phyloP scores from a whole-genome alignment of 176 grass and related monocot species.

The Eragrostis nindensis region DNA sequence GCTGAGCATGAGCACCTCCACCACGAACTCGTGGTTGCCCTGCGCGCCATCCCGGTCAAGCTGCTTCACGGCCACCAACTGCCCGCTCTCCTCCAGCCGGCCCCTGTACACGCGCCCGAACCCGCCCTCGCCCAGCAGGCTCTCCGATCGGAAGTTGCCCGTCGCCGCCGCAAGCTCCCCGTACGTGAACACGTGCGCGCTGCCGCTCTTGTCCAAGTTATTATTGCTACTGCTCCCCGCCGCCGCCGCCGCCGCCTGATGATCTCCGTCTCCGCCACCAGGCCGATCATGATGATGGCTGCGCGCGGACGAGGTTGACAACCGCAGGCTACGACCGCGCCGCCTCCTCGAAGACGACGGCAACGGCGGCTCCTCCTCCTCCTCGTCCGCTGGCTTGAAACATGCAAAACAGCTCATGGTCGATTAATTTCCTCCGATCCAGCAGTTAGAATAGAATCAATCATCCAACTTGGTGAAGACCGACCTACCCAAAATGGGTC shows the following conservation, averaged over 20 bases:
- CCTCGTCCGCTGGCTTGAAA: conserved; percentile 41
- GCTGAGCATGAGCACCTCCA: conserved; percentile 48
- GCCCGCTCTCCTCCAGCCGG: conserved; percentile 8
- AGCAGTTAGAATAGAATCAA: too few species aligned
- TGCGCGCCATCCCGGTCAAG: conserved; percentile 38
- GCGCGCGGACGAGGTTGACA: neutral
- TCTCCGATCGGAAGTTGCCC: conserved; percentile 30
- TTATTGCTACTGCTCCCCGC: neutral
- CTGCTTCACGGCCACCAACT: conserved; percentile 42
- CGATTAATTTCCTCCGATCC: neutral
- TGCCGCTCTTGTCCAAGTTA: neutral
- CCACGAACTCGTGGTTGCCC: conserved; percentile 47
- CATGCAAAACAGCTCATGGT: conserved; percentile 48
- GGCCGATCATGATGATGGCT: neutral
- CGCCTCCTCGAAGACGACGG: conserved; percentile 8
- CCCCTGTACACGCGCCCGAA: conserved; percentile 48
- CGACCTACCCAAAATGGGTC: neutral
- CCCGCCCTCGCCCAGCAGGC: conserved; percentile 49
- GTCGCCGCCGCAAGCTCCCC: conserved; percentile 36
- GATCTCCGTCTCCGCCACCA: neutral
- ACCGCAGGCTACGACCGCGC: conserved; percentile 21
- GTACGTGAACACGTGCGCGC: conserved; percentile 35
- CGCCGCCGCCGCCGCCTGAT: neutral
- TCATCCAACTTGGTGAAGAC: neutral
- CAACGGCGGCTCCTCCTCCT: neutral